These are phyloP conservation scores for Zygosaccharomyces bisporus DNA, from an alignment of 805 yeast species.

Conservation along the genomic window DNA sequence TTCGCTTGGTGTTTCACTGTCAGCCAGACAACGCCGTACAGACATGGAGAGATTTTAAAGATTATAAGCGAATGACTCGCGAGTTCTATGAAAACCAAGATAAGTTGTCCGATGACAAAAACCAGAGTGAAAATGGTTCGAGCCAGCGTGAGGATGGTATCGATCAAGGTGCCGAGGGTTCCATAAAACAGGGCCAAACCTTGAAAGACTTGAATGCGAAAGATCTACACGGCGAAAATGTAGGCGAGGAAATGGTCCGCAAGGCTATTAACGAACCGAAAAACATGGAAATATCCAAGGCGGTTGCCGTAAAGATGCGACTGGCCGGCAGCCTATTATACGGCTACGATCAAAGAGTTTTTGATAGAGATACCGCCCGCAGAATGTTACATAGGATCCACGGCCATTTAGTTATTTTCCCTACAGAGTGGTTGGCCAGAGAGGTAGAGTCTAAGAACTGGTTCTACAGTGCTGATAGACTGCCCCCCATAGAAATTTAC, in stretches of 20 bases:
- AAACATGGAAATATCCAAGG: constrained; percentile 12
- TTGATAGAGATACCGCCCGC: constrained; percentile 74
- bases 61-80: constrained; percentile 52
- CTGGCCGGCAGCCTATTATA: constrained; percentile 31
- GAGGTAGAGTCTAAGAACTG: constrained; percentile 91
- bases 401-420: constrained; percentile 90
- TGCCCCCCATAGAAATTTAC: constrained; percentile 94
- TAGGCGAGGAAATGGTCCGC: background rate
- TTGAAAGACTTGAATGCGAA: constrained; percentile 14
- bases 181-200: constrained; percentile 13
- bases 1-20: constrained; percentile 79
- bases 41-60: constrained; percentile 87
- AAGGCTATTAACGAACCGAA: background rate
- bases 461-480: constrained; percentile 89
- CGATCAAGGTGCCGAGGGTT: constrained; percentile 9
- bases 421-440: constrained; percentile 81
- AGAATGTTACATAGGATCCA: constrained; percentile 64
- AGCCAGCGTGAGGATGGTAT: constrained; percentile 11
- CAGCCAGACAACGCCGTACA: constrained; percentile 94
- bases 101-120: constrained; percentile 31
- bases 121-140: background rate
- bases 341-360: constrained; percentile 46
- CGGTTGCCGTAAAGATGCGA: constrained; percentile 29
- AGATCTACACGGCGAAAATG: constrained; percentile 8
- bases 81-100: constrained; percentile 46